A percentile compares a stretch with the other conserved stretches of the same genome.
Evolutionary conservation across 805 yeast genomes (phyloP).

Genomic region (Sungouiella thailandica): DNA sequence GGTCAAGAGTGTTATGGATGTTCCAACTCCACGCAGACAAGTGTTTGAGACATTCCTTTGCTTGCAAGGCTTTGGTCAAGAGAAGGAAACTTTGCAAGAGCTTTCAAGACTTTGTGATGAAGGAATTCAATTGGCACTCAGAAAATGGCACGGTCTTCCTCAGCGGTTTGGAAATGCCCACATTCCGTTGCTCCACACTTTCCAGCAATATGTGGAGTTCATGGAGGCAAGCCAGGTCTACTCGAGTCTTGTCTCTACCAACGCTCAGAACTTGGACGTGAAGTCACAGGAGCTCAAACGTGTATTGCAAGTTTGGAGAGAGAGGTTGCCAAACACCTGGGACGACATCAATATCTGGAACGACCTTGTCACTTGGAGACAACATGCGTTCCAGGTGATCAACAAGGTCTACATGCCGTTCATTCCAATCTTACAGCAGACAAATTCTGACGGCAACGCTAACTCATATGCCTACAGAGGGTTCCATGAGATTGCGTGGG

Average conservation of each 20-base stretch:
- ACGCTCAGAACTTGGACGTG: constrained; percentile 85
- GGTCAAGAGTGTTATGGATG: constrained; percentile 95
- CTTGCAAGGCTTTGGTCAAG: constrained; percentile 89
- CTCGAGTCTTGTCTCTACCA: constrained; percentile 80
- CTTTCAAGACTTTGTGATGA: constrained; percentile 87
- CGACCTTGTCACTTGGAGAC: constrained; percentile 97
- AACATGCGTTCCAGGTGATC: constrained; percentile 94
- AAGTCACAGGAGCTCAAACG: constrained; percentile 93
- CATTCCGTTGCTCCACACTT: constrained; percentile 81
- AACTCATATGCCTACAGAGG: constrained; percentile 96
- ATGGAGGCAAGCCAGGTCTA: constrained; percentile 96
- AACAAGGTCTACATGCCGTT: constrained; percentile 92
- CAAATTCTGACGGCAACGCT: constrained; percentile 59
- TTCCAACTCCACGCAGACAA: constrained; percentile 96
- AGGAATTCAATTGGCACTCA: constrained; percentile 86
- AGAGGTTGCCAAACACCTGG: constrained; percentile 92
- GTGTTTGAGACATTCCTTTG: constrained; percentile 91
- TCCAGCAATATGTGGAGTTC: constrained; percentile 96
- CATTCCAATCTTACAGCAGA: constrained; percentile 76
- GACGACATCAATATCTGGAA: constrained; percentile 98
- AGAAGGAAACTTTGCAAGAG: constrained; percentile 78
- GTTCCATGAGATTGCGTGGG: constrained; percentile 99
- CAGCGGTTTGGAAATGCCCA: constrained; percentile 76
- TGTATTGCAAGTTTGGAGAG: constrained; percentile 96
- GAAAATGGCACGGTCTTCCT: constrained; percentile 93